Base-by-base conservation (phyloP, 352 stramenopile genomes). In the Phytophthora palmivora region DNA sequence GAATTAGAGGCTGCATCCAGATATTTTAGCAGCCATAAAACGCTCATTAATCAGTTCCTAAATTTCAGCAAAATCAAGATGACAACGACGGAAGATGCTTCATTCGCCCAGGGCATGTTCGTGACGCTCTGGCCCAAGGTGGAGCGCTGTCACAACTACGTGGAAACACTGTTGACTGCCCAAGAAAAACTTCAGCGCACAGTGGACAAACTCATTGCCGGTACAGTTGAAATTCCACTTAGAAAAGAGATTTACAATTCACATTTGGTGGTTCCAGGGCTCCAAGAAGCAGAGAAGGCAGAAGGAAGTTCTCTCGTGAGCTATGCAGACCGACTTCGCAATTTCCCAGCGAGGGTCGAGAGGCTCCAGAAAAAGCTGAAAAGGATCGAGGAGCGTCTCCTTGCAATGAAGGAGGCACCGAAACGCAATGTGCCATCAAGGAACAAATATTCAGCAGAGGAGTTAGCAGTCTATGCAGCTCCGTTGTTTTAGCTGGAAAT, bases 51-150 rank as follows among this genome's bases (percentile, higher is more conserved):
- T n/a, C 8, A 12, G 46, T 46, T n/a, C 41, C 32, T 39, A 50
- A 46, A n/a, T 28, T 18, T 18, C 37, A 57, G 42, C 42, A 45
- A 50, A 46, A 24, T 32, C 11, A 32, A 54, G 33, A 74, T 69
- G 72, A n/a, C 48, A 11, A 43, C 43, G 18, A 55, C 24, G 4
- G 48, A 76, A 48, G 54, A 73, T 21, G 47, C 67, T 12, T 64
- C 72, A 22, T 90, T 94, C 39, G 82, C 82, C 22, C 63, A 89
- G 49, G 86, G 86, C 18, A 89, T 93, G 86, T 92, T 91, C 57
- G 82, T 86, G 57, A 63, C 82, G 48, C 67, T 95, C 39, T 95
- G 86, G 86, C 86, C 86, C 16, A 95, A 95, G 58, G 77, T 95
- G 19, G 84, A 92, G 50, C 84, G 84, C 24, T 95, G 86, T 42